A percentile compares a stretch with the other conserved stretches of the same genome.
phyloP scores from a whole-genome alignment of 2,329 filamentous ascomycete genomes.

The Seiridium unicorne region DNA sequence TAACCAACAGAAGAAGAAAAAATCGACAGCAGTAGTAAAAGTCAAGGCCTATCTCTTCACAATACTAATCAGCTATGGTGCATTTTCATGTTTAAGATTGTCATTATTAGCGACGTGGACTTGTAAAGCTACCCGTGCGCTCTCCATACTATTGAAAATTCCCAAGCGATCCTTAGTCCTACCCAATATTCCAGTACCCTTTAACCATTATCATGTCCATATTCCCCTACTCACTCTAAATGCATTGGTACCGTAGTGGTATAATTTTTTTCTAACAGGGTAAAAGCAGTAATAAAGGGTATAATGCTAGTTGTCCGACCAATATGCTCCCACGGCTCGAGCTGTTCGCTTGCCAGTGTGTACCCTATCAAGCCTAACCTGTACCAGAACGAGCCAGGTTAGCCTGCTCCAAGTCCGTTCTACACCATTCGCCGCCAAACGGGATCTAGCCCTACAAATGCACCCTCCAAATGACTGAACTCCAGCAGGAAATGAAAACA shows the following conservation, averaged over 20 bases:
- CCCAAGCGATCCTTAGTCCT: not conserved
- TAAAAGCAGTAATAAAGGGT: conserved; percentile 2
- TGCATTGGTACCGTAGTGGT: not conserved
- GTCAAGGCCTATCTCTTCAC: too few relatives aligned
- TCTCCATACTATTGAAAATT: not conserved
- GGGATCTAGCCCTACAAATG: not conserved
- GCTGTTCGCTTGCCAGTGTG: not conserved
- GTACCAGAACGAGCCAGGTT: not conserved
- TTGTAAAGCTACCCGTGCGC: too few relatives aligned
- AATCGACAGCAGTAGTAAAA: too few relatives aligned
- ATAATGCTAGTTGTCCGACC: conserved; percentile 2
- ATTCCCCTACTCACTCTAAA: not conserved
- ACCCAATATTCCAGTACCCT: not conserved
- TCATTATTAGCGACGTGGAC: not conserved
- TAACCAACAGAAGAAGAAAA: too few relatives aligned
- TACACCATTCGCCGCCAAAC: not conserved
- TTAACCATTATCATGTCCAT: not conserved
- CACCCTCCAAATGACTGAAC: not conserved
- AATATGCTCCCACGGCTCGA: not conserved
- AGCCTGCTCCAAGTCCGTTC: not conserved
- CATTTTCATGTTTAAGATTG: not conserved
- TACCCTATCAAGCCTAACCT: not conserved
- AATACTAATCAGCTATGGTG: not conserved
- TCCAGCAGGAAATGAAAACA: not conserved
- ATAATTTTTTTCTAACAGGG: not conserved